Evolutionary conservation across 345 rosid genomes (phyloP), one percentile per base, ranked within the genome.

Genomic region (Brassica carinata): DNA sequence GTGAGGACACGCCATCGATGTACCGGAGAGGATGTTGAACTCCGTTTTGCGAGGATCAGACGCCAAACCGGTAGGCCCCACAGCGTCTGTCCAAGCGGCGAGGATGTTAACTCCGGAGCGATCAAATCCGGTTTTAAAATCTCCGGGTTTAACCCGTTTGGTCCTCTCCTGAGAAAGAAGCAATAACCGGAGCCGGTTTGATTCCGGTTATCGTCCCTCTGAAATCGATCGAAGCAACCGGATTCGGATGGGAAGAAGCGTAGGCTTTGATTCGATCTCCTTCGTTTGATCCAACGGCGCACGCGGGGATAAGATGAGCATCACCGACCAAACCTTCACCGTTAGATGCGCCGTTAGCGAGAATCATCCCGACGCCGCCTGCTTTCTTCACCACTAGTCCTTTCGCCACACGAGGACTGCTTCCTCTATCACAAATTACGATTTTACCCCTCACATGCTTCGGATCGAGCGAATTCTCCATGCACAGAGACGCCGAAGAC

Each of bases 91-190:
- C 68, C 68, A 64, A 7, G 68, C 68, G 5, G 68, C 68, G 17
- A 64, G 33, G 7, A 64, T 64, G 68, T 64, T 64, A 31, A 64
- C 68, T 0, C 68, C 1, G 68, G 68, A 31, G 68, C 68, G 36
- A 64, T 30, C 23, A 64, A 7, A 31, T 64, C 68, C 0, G 68
- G 68, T 64, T 64, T 64, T 7, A 64, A 2, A 31, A 64, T 31
- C 43, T 64, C 43, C 68, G 68, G 67, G 68, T 64, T 64, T 64
- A 64, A n/a, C 7, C 68, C 68, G 43, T 64, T 64, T 7, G 68
- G 68, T 64, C 68, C 68, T 64, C 68, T 64, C 17, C 68, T 0
- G 68, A 64, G 43, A 64, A 64, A 7, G 68, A 64, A 64, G 43
- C 68, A 15, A 64, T 36, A 30, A 64, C 68, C 43, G 68, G 68